Percentiles rank a stretch among this genome's conserved stretches.
phyloP scores from a whole-genome alignment of 805 yeast species.

The Kuraishia borneana region DNA sequence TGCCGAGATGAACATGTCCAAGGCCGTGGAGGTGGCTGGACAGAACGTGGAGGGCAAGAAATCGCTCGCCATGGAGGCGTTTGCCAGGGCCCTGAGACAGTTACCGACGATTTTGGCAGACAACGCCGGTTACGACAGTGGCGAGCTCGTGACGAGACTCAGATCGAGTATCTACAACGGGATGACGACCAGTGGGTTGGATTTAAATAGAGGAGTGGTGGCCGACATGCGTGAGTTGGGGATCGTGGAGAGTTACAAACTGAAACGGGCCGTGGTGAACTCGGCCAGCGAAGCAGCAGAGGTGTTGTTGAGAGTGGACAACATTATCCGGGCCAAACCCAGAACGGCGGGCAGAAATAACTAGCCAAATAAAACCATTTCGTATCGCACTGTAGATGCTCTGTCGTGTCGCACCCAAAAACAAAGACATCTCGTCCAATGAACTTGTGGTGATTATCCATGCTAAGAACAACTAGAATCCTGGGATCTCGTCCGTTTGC shows the following conservation, averaged over 20 bases:
- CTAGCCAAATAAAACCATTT: no score
- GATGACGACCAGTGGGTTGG: constrained; percentile 83
- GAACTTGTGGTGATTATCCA: no score
- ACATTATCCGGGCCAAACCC: constrained; percentile 94
- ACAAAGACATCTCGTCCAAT: no score
- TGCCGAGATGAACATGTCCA: constrained; percentile 87
- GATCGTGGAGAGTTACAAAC: constrained; percentile 83
- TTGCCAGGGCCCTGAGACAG: constrained; percentile 88
- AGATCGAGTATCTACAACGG: constrained; percentile 90
- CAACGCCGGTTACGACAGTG: constrained; percentile 93
- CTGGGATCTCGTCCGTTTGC: no score
- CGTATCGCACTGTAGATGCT: no score
- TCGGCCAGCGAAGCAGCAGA: constrained; percentile 99
- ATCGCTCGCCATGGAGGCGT: constrained; percentile 88
- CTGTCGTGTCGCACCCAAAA: no score
- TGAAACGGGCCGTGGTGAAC: constrained; percentile 87
- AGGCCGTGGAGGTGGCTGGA: constrained; percentile 88
- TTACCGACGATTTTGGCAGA: constrained; percentile 93
- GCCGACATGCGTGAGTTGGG: constrained; percentile 95
- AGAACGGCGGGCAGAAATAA: constrained; percentile 83
- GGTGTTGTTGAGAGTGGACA: constrained; percentile 89
- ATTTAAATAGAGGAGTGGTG: constrained; percentile 70
- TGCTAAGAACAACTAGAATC: no score
- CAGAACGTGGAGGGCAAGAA: constrained; percentile 90
- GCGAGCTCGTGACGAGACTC: constrained; percentile 82